Percentiles rank a stretch among this genome's conserved stretches.
Evolutionary conservation across 1,284 basidiomycete species (phyloP).

Genomic region (Heterobasidion annosum): DNA sequence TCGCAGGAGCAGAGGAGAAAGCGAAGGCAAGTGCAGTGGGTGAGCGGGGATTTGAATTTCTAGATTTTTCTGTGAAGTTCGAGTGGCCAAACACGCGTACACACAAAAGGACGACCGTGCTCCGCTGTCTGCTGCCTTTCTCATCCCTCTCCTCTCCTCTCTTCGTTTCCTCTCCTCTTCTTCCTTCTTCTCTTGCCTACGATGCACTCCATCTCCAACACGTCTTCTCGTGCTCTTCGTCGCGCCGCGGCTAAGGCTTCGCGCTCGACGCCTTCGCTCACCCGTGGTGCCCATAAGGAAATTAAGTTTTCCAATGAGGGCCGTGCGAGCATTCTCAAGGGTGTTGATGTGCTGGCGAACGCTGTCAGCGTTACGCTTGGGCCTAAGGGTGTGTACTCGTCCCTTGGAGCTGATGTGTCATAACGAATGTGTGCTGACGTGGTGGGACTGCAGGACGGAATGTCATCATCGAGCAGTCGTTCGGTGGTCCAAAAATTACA

Average conservation of each 20-base stretch:
- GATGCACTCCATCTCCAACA: slow-evolving; percentile 28
- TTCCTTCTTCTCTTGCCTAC: slow-evolving; percentile 2
- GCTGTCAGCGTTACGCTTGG: slow-evolving; percentile 93
- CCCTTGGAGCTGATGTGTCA: not conserved
- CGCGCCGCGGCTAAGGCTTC: slow-evolving; percentile 34
- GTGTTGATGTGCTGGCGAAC: slow-evolving; percentile 94
- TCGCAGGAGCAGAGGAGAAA: too few relatives aligned
- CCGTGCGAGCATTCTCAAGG: slow-evolving; percentile 87
- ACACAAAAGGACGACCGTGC: not conserved
- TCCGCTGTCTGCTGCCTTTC: not conserved
- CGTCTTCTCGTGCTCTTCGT: slow-evolving; percentile 36
- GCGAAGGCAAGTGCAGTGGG: too few relatives aligned
- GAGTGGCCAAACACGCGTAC: not conserved
- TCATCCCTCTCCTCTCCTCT: not conserved
- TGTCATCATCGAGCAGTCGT: slow-evolving; percentile 98
- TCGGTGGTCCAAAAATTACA: slow-evolving; percentile 96
- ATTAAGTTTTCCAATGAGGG: slow-evolving; percentile 97
- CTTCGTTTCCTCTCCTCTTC: not conserved
- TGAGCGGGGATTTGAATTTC: not conserved
- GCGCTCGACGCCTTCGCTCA: slow-evolving; percentile 31
- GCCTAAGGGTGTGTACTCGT: slow-evolving; percentile 71
- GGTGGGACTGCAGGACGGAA: slow-evolving; percentile 62
- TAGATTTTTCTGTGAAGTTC: not conserved
- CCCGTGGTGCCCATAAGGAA: slow-evolving; percentile 86
- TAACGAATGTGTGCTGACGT: slow-evolving; percentile 13